phyloP scores from a whole-genome alignment of 2,329 filamentous ascomycete genomes.

The Exserohilum turcica region DNA sequence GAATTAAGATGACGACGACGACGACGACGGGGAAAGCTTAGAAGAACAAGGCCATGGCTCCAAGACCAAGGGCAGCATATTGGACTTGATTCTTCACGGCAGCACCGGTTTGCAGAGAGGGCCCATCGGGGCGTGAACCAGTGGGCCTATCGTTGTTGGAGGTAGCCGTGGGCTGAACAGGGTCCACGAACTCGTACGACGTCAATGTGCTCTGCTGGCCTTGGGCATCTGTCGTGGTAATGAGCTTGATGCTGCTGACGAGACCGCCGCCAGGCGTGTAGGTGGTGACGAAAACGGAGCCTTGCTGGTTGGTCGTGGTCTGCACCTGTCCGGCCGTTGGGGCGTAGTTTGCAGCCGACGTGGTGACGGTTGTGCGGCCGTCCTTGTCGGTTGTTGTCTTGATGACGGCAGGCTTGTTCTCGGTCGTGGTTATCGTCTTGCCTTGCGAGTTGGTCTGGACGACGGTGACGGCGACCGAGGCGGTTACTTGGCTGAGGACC shows the following conservation, averaged over 20 bases:
- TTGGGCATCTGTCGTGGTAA: conserved; percentile 40
- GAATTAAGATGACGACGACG: too few relatives aligned
- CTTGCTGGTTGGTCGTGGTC: conserved; percentile 50
- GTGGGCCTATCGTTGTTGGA: not conserved
- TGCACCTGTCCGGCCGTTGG: conserved; percentile 49
- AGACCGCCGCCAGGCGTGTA: conserved; percentile 52
- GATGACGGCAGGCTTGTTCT: conserved; percentile 47
- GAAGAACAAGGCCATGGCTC: conserved; percentile 41
- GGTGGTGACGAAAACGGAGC: conserved; percentile 53
- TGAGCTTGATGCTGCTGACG: conserved; percentile 49
- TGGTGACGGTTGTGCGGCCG: conserved; percentile 46
- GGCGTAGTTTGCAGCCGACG: conserved; percentile 39
- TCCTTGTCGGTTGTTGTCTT: conserved; percentile 47
- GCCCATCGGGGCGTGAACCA: conserved; percentile 27
- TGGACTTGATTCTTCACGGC: conserved; percentile 28
- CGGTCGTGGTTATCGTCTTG: conserved; percentile 44
- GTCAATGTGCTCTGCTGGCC: conserved; percentile 50
- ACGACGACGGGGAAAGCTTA: conserved; percentile 1
- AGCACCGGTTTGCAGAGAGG: conserved; percentile 48
- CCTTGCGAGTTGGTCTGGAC: conserved; percentile 50
- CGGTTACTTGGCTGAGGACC: conserved; percentile 49
- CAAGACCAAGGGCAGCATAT: conserved; percentile 37
- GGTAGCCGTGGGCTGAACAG: conserved; percentile 26
- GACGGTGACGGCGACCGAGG: conserved; percentile 46
- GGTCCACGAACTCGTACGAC: conserved; percentile 51